Base-by-base conservation (phyloP, 177 flowering plant genomes). In the Vitis hybrid region DNA sequence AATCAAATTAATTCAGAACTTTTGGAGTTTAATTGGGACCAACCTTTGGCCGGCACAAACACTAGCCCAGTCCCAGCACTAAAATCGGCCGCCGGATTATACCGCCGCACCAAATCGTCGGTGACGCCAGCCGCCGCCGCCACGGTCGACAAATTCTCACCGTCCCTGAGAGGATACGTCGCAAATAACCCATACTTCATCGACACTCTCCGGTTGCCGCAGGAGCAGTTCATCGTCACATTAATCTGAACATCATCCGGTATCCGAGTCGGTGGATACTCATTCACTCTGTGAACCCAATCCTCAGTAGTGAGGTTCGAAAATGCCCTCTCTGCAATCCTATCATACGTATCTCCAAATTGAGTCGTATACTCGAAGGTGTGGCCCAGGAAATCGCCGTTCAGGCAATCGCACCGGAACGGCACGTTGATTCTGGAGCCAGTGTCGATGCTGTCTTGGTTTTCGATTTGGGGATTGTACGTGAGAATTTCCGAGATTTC, bases 151-250 rank as follows among this genome's bases (percentile, higher is more conserved):
- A 84, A 64, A 58, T 58, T 75, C 16, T 89, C 89, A 0, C 70
- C 79, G 2, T 72, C 51, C 1, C 80, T 76, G 2, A 87, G 72
- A 5, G 93, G 93, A 69, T 84, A 89, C 51, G 90, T 87, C 26
- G 65, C 60, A 57, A 87, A 89, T 77, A 86, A 65, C 70, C 90
- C 93, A 51, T 85, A 89, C 33, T 70, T 79, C 63, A 51, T 77
- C 1, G 88, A 83, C 11, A 86, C 75, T 14, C 53, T n/a, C 6
- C 66, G 11, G 55, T 84, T 74, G 0, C 90, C 89, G 60, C 89
- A 89, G 0, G 85, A 83, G 66, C 93, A 89, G 71, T 82, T 87
- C 57, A 87, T 86, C 0, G 87, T 77, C 1, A 86, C 89, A 69
- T 81, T 86, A 18, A 87, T 68, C 10, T n/a, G 18, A 12, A 51